These are phyloP conservation scores for Naganishia antarctica DNA, from an alignment of 768 basidiomycete genomes.

Conservation along the genomic window DNA sequence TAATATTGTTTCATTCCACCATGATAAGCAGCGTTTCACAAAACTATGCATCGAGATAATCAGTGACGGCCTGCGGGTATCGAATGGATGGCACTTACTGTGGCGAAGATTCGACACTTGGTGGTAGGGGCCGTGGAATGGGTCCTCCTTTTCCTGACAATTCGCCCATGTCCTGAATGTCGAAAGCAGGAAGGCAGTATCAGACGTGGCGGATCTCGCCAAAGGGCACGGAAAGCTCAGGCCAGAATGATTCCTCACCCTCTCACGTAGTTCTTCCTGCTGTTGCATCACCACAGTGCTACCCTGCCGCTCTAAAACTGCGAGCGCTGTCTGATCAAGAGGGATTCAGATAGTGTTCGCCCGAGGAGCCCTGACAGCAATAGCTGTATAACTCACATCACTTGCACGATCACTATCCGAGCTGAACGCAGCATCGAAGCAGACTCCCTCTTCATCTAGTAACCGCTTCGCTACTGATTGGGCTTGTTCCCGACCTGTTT, in stretches of 20 bases:
- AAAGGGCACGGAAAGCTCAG: no score
- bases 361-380: not conserved
- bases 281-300: not conserved
- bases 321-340: slow-evolving; percentile 3
- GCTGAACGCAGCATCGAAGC: slow-evolving; percentile 61
- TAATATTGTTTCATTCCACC: slow-evolving; percentile 18
- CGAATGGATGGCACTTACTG: not conserved
- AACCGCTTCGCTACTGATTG: slow-evolving; percentile 57
- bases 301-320: slow-evolving; percentile 10
- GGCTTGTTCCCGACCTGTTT: slow-evolving; percentile 61
- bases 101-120: slow-evolving; percentile 18
- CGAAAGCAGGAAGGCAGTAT: not conserved
- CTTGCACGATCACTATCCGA: slow-evolving; percentile 56
- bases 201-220: not conserved
- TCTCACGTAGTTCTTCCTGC: slow-evolving; percentile 22
- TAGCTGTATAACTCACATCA: slow-evolving; percentile 54
- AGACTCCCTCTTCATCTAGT: slow-evolving; percentile 49
- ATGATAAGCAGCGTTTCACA: slow-evolving; percentile 1
- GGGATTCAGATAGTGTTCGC: not conserved
- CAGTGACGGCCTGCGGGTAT: not conserved
- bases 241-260: no score
- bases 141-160: slow-evolving; percentile 16
- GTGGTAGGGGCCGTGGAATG: slow-evolving; percentile 14
- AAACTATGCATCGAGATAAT: not conserved
- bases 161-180: slow-evolving; percentile 21